Conservation (phyloP, 805 yeast genomes). For the Candida cerambycidarum region DNA sequence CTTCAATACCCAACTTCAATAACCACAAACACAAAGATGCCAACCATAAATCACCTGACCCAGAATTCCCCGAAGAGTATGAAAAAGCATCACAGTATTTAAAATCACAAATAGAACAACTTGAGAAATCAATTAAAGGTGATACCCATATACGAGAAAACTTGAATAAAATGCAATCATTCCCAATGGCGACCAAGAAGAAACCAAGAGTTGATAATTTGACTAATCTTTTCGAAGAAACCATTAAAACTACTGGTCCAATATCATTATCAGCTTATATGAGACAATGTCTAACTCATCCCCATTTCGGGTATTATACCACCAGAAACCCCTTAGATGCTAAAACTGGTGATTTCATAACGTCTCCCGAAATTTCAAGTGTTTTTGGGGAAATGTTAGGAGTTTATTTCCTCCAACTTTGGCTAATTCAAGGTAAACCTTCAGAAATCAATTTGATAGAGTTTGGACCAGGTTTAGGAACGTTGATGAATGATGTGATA, state of each 20-base stretch:
- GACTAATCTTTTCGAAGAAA: slow-evolving; percentile 43
- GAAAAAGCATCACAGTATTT: slow-evolving; percentile 37
- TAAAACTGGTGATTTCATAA: slow-evolving; percentile 69
- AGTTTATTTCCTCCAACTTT: slow-evolving; percentile 60
- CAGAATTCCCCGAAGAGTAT: slow-evolving; percentile 35
- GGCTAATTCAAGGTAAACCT: slow-evolving; percentile 59
- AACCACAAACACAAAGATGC: background rate
- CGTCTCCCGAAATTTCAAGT: slow-evolving; percentile 85
- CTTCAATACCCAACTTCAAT: background rate
- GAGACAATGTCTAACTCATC: slow-evolving; percentile 80
- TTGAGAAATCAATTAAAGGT: slow-evolving; percentile 40
- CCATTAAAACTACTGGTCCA: slow-evolving; percentile 73
- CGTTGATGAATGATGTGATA: slow-evolving; percentile 67
- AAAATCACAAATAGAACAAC: slow-evolving; percentile 27
- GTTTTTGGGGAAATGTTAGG: slow-evolving; percentile 87
- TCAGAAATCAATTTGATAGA: slow-evolving; percentile 57
- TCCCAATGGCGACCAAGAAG: slow-evolving; percentile 26
- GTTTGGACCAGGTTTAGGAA: slow-evolving; percentile 86
- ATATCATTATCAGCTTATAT: slow-evolving; percentile 69
- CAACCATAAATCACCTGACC: background rate
- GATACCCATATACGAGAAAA: slow-evolving; percentile 35
- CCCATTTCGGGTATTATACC: slow-evolving; percentile 76
- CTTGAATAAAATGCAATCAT: slow-evolving; percentile 34
- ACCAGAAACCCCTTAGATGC: slow-evolving; percentile 69
- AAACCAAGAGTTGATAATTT: slow-evolving; percentile 24